Evolutionary conservation across 2,329 filamentous ascomycete species (phyloP), one percentile per base, ranked within the genome.

Genomic region (Neocucurbitaria cava): DNA sequence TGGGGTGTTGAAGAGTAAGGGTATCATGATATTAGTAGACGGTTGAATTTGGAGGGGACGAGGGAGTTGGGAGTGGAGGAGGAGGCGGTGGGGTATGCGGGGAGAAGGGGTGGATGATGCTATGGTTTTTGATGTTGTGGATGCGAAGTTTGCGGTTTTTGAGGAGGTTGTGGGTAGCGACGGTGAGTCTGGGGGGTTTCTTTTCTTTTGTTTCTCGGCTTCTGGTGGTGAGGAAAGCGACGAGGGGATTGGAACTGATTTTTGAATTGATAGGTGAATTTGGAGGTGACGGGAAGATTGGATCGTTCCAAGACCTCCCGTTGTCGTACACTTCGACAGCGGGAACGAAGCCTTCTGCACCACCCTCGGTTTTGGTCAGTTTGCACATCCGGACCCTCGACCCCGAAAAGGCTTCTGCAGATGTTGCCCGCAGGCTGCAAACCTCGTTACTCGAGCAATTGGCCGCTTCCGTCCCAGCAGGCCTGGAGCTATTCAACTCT

Each of bases 101-200:
- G 5, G n/a, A n/a, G n/a, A n/a, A n/a, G n/a, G n/a, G n/a, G n/a
- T n/a, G 38, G 21, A 44, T 9, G 54, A 51, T n/a, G 44, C 35
- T 2, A 61, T 66, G 60, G 54, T 66, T 7, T 66, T 48, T 41
- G 33, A 66, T n/a, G 10, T 66, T 9, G 50, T 54, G 2, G 43
- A 61, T 42, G 63, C 63, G 5, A 30, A 28, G 13, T 66, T 66
- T 28, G 49, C 48, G 1, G 52, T 64, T 17, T 64, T 49, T 7
- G 52, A 48, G 28, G 38, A 52, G 28, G 41, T 43, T 11, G 41
- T 30, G 11, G 31, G 24, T n/a, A 31, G 21, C 9, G 20, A 17
- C 9, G 33, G 35, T 45, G 13, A 23, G 30, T 45, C 11, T 31
- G 3, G n/a, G n/a, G n/a, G n/a, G n/a, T n/a, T n/a, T n/a, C n/a